Evolutionary conservation across 208 protist species (phyloP).

Genomic region (Vickermania ingenoplastis): DNA sequence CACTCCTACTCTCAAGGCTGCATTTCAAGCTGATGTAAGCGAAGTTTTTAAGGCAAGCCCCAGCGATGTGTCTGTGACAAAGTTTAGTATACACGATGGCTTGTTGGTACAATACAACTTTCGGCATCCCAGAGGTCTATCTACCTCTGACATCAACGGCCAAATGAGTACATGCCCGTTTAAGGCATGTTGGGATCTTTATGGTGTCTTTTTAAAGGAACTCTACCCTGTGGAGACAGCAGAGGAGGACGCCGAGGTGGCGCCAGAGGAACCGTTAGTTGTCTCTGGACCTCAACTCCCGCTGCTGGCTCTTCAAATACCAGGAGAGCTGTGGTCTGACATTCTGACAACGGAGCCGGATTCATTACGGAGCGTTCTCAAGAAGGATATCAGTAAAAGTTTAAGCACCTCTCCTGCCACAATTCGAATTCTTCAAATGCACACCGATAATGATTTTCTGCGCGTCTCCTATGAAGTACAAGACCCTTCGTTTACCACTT

Average conservation of each 20-base stretch:
- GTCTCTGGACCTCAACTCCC: background rate
- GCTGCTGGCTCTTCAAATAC: background rate
- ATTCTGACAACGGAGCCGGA: background rate
- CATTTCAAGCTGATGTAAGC: background rate
- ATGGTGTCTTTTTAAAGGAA: background rate
- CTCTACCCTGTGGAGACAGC: background rate
- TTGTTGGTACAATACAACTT: background rate
- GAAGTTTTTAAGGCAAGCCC: background rate
- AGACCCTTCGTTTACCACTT: background rate
- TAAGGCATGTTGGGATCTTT: background rate
- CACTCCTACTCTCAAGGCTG: background rate
- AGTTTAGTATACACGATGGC: background rate
- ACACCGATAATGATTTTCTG: background rate
- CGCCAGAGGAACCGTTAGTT: background rate
- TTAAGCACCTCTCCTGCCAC: background rate
- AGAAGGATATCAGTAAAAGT: background rate
- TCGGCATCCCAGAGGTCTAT: background rate
- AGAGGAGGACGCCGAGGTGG: background rate
- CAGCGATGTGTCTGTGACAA: background rate
- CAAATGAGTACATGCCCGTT: background rate
- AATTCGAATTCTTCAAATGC: background rate
- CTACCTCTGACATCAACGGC: background rate
- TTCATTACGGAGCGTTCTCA: background rate
- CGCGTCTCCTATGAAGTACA: background rate
- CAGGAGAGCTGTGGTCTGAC: background rate